A percentile compares a stretch with the other conserved stretches of the same genome.
Evolutionary conservation across 192 early-diverging fungal genomes (phyloP).

Genomic region (Linderina pennispora): DNA sequence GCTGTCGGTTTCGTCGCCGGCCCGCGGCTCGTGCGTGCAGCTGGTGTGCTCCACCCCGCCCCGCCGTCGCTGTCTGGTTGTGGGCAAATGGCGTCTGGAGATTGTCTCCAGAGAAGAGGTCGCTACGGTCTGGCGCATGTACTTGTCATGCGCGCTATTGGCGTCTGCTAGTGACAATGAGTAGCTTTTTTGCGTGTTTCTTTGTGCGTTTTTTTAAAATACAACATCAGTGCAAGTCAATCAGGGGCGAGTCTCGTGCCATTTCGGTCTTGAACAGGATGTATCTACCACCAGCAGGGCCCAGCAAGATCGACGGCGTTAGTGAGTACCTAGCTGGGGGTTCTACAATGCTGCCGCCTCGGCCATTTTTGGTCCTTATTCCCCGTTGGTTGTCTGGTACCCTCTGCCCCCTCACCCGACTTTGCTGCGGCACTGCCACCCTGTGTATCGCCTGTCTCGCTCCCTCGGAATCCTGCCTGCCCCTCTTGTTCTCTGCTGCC

Average conservation of each 20-base stretch:
- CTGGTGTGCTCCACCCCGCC: conserved; percentile 40
- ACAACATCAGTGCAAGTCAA: too few species aligned
- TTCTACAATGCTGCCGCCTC: too few species aligned
- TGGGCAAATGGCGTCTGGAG: conserved; percentile 37
- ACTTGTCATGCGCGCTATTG: conserved; percentile 41
- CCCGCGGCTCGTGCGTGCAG: conserved; percentile 34
- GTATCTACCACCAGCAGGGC: not conserved
- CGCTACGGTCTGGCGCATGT: conserved; percentile 44
- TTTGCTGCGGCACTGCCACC: not conserved
- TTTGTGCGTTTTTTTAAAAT: too few species aligned
- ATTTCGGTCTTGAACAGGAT: not conserved
- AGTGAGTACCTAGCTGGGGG: too few species aligned
- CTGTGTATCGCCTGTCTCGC: too few species aligned
- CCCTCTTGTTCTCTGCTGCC: not conserved
- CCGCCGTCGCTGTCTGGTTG: conserved; percentile 18
- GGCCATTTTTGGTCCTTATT: too few species aligned
- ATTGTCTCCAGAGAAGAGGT: conserved; percentile 28
- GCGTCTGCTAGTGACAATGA: conserved; percentile 25
- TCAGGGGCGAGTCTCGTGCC: not conserved
- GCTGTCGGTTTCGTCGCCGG: conserved; percentile 10
- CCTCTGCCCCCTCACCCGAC: not conserved
- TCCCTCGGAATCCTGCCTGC: not conserved
- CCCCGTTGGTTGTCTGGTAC: not conserved
- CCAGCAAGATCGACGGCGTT: not conserved
- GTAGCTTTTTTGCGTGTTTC: not conserved